Conservation (phyloP, 495 filamentous ascomycete species). For the Hypoxylon lenormandii region DNA sequence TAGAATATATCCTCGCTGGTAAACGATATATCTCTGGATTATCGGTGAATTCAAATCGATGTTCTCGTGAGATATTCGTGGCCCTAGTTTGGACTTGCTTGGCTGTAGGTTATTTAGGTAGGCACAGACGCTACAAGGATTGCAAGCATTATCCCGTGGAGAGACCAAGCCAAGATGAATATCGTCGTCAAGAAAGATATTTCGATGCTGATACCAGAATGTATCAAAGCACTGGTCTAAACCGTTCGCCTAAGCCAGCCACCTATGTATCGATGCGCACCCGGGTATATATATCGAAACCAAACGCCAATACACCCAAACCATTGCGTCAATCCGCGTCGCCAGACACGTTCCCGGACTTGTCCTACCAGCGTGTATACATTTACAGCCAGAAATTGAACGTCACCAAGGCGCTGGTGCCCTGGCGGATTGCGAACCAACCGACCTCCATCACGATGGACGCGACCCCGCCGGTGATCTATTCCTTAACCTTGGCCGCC, state of each 20-base stretch:
- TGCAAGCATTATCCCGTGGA: neutral
- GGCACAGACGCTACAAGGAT: neutral
- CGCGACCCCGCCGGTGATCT: slow-evolving; percentile 47
- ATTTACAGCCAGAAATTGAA: slow-evolving; percentile 28
- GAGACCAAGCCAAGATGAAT: neutral
- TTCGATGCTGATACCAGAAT: slow-evolving; percentile 20
- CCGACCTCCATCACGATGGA: slow-evolving; percentile 40
- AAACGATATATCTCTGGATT: neutral
- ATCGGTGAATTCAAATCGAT: too few relatives aligned
- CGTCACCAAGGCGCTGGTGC: slow-evolving; percentile 28
- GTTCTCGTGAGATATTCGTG: neutral
- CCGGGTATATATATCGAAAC: slow-evolving; percentile 28
- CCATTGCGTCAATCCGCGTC: neutral
- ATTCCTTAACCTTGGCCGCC: slow-evolving; percentile 45
- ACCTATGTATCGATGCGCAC: neutral
- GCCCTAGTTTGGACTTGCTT: neutral
- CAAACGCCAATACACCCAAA: slow-evolving; percentile 19
- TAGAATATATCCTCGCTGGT: slow-evolving; percentile 24
- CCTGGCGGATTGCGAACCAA: slow-evolving; percentile 44
- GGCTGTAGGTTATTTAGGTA: neutral
- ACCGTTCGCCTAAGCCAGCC: neutral
- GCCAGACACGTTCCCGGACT: neutral
- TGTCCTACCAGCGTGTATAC: neutral
- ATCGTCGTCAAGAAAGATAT: slow-evolving; percentile 15
- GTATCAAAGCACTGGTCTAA: slow-evolving; percentile 5